Conservation (phyloP, 805 yeast species). For the Lachancea meyersii region DNA sequence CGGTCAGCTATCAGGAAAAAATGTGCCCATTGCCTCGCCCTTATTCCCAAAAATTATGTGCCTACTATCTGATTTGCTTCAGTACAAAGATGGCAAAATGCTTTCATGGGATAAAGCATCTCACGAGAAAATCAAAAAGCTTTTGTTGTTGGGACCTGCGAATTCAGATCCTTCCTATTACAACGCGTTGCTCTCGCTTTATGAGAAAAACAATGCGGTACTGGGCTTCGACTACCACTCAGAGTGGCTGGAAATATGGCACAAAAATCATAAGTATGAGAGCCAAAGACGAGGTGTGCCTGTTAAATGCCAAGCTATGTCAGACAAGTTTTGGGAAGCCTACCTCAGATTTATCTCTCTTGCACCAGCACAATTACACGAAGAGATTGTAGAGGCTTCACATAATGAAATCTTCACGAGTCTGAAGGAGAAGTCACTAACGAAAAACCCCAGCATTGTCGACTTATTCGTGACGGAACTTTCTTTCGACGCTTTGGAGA, state of each 20-base stretch:
- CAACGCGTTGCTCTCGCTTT: slow-evolving; percentile 19
- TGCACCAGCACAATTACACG: background rate
- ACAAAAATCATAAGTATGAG: slow-evolving; percentile 23
- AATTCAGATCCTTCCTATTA: slow-evolving; percentile 49
- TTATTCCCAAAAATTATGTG: slow-evolving; percentile 45
- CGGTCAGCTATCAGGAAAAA: slow-evolving; percentile 30
- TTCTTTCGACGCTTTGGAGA: slow-evolving; percentile 13
- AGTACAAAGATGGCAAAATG: slow-evolving; percentile 41
- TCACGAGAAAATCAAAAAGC: slow-evolving; percentile 39
- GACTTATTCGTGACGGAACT: slow-evolving; percentile 16
- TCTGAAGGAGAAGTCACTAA: slow-evolving; percentile 14
- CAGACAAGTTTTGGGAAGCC: slow-evolving; percentile 29
- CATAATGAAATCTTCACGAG: slow-evolving; percentile 14
- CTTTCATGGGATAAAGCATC: slow-evolving; percentile 51
- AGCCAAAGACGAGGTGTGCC: slow-evolving; percentile 28
- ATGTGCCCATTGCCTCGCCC: slow-evolving; percentile 40
- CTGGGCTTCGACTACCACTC: slow-evolving; percentile 15
- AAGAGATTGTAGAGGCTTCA: background rate
- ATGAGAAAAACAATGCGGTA: slow-evolving; percentile 15
- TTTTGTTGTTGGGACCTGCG: slow-evolving; percentile 49
- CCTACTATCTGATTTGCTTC: slow-evolving; percentile 39
- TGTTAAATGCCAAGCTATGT: slow-evolving; percentile 28
- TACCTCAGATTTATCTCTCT: slow-evolving; percentile 21
- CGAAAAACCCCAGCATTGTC: slow-evolving; percentile 17
- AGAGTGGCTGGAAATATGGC: slow-evolving; percentile 29